Base-by-base conservation (phyloP, 148 eudicot species). In the Amaranthus hypochondriacus region DNA sequence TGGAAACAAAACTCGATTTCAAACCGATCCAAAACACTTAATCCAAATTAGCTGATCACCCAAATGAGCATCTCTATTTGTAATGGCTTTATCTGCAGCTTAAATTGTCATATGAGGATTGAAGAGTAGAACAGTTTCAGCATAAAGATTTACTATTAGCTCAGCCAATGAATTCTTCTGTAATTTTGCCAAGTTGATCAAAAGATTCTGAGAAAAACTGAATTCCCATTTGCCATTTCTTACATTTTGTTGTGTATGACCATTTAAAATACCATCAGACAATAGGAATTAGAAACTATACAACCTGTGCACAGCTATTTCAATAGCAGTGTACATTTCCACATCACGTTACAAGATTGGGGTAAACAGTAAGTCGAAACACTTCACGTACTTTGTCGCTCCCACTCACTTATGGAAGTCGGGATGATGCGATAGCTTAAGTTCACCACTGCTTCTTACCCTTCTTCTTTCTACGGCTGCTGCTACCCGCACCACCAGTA, bases 381-480 rank as follows among this genome's bases (percentile, higher is more conserved):
- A 5, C 15, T 9, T 18, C 39, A 15, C 2, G 3, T 60, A 21
- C 4, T 5, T 64, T 44, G 50, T 13, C 7, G 50, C 56, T 62
- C 5, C 52, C 10, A 61, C 42, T 43, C 43, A 15, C 66, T 51
- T 4, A 7, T 9, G 42, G 60, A 11, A 62, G 4, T 49, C 6
- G 52, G 0, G 50, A 56, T 56, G 42, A 15, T 48, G 48, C 28
- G 42, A 50, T 14, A 9, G 46, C 39, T 28, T 12, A 48, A 62
- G 28, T 47, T 81, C 74, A 82, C 89, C 87, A 81, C 55, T 79
- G 86, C 79, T 89, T 93, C 83, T 91, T 91, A 51, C 97, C 98
- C 84, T 89, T 93, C 77, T 93, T 93, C 93, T 91, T 93, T 73
- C 84, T 83, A 85, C 84, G 90, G 69, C 78, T 83, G 70, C 82